Evolutionary conservation across 306 rosid species (phyloP), one percentile per base, ranked within the genome.

Genomic region (Lathyrus aphaca): DNA sequence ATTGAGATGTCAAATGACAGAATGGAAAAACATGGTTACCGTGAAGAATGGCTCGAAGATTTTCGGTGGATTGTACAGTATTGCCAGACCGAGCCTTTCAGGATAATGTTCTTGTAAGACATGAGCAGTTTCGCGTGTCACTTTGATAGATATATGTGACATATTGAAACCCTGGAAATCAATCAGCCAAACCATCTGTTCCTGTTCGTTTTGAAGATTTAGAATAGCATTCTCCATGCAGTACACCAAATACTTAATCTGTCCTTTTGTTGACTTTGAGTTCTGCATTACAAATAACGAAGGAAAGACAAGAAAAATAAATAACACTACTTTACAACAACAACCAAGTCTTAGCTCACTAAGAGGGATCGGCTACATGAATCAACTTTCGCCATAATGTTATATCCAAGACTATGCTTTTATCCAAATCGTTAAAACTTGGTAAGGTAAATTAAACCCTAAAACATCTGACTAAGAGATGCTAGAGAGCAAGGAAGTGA

Each of bases 121-220:
- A 82, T 71, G 86, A 67, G 96, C 95, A 65, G 95, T 88, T 82
- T 94, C 97, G 3, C 84, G 86, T 0, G 98, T 88, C 87, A 86
- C 73, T 77, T 84, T 94, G 72, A 94, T 74, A 42, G 98, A 88
- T 64, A 94, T 79, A 80, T 88, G 67, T 32, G 96, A 88, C 89
- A 88, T 40, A 62, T 70, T 86, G 83, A 88, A 94, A 66, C 93
- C 95, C 48, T 91, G 81, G 71, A 90, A 94, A 75, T 92, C 98
- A 76, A 92, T 84, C 77, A 92, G 83, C 96, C 98, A 92, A 54
- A 92, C 94, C 96, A 92, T 87, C 69, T 86, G 88, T 63, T 89
- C 98, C 73, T 86, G 98, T 19, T 75, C 81, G 21, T 87, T 62
- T 9, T 89, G 77, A 57, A 89, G 88, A 84, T 92, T 89, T 57